These are phyloP conservation scores for Microstegium vimineum DNA, from an alignment of 176 grass and related monocot species.

Conservation along the genomic window DNA sequence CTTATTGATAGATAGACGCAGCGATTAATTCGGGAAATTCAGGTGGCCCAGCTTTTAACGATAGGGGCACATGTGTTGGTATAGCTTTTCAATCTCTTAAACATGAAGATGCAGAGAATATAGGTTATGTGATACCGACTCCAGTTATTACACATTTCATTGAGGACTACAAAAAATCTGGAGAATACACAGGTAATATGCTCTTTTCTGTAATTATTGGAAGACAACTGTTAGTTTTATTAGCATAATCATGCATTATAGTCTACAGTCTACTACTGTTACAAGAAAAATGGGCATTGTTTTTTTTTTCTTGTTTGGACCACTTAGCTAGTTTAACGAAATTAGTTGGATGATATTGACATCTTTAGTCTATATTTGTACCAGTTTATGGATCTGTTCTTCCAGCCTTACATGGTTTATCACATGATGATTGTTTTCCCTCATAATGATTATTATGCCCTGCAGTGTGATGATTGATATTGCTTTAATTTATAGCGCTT, in stretches of 20 bases:
- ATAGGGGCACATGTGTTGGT: slow-evolving; percentile 88
- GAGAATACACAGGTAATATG: slow-evolving; percentile 85
- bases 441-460: not conserved
- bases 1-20: slow-evolving; percentile 79
- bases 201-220: not conserved
- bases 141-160: slow-evolving; percentile 97
- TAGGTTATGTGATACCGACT: slow-evolving; percentile 96
- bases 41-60: slow-evolving; percentile 90
- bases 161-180: slow-evolving; percentile 84
- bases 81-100: slow-evolving; percentile 99
- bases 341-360: not conserved
- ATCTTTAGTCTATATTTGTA: not conserved
- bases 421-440: too few relatives aligned
- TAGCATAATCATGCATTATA: not conserved
- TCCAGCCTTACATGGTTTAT: too few relatives aligned
- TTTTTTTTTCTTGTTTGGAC: slow-evolving; percentile 1
- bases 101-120: slow-evolving; percentile 99
- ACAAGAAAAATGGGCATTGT: not conserved
- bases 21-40: slow-evolving; percentile 99
- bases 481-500: not conserved
- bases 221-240: not conserved
- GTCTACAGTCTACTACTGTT: not conserved
- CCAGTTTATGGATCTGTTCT: not conserved
- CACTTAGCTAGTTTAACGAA: not conserved
- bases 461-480: not conserved